Conservation (phyloP, 2,329 filamentous ascomycete species). For the Diaporthe velutina region DNA sequence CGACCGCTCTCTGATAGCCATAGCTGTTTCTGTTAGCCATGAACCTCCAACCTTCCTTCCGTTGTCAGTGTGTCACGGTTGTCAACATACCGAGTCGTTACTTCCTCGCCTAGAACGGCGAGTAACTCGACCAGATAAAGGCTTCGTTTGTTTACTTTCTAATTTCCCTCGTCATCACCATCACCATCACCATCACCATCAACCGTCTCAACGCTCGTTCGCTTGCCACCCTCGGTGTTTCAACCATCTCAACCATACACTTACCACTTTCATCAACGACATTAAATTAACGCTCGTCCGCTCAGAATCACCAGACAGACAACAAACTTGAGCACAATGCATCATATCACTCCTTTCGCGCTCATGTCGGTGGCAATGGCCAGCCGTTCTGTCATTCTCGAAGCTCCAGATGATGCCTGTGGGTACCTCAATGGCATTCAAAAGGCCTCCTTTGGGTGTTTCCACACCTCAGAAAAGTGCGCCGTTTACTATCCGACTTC, state of each 20-base stretch:
- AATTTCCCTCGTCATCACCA: not conserved
- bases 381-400: slow-evolving; percentile 16
- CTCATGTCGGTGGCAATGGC: slow-evolving; percentile 12
- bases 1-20: not conserved
- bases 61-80: not conserved
- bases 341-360: not conserved
- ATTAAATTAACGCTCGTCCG: not conserved
- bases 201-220: not conserved
- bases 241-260: not conserved
- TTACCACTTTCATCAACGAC: not conserved
- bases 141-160: not conserved
- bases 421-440: slow-evolving; percentile 27
- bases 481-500: slow-evolving; percentile 35
- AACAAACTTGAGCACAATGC: not conserved
- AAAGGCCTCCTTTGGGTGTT: not conserved
- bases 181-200: not conserved
- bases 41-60: not conserved
- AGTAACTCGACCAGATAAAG: no score
- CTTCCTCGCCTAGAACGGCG: not conserved
- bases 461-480: not conserved
- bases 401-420: slow-evolving; percentile 28
- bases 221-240: not conserved
- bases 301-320: not conserved
- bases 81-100: not conserved
- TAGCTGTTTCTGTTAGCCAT: not conserved